Evolutionary conservation across 2,329 filamentous ascomycete genomes (phyloP), one percentile per base, ranked within the genome.

Genomic region (Cercospora sojina): DNA sequence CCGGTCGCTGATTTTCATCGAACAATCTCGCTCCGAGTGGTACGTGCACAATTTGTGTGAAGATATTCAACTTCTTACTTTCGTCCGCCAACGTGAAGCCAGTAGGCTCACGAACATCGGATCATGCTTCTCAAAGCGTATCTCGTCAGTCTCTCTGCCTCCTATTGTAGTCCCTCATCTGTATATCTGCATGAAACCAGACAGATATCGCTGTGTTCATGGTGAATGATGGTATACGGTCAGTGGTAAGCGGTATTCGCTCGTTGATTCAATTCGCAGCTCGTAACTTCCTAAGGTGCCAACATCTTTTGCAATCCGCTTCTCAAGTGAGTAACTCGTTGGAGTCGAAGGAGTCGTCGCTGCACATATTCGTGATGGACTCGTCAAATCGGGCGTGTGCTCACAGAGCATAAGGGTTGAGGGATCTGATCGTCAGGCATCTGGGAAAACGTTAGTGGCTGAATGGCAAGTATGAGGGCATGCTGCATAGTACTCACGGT

Each of bases 391-490:
- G 43, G 66, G 32, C 9, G n/a, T 38, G 35, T 32, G 62, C 70
- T 78, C 76, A 84, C 64, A 84, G 76, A 69, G 91, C 91, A 77
- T 90, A 93, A 16, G 91, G 91, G 83, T 93, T 93, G 74, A 93
- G 81, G 43, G 90, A 92, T 69, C 91, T 88, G 76, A 93, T 93
- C n/a, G 91, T 93, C 79, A 93, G 80, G 83, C 91, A 93, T 73
- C 90, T 93, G 72, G 23, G 70, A 64, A 12, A 27, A 16, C 56
- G 72, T 85, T 80, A 85, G 82, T 49, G 9, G 43, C 43, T 49
- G 43, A 49, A 49, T 13, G 3, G 4, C 20, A 49, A 12, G 18
- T 20, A 12, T 20, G 18, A 20, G 20, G n/a, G 20, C 43, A 20
- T 49, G 43, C 43, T 18, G 29, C 9, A 35, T 8, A 27, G 32